Conservation (phyloP, 2,329 filamentous ascomycete species). For the Phialophora expanda region DNA sequence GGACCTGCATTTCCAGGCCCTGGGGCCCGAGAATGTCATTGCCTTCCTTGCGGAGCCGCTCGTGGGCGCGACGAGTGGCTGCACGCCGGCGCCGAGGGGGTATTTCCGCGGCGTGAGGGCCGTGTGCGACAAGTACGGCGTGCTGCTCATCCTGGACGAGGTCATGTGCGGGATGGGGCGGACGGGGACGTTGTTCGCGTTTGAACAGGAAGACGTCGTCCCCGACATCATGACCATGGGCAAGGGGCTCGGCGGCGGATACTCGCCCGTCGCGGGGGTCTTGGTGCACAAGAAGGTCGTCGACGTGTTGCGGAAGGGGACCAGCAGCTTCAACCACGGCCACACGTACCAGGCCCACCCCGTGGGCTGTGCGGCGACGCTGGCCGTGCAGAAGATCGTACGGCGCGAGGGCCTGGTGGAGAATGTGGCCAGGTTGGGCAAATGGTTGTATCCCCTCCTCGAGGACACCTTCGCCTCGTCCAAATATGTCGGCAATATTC, state of each 20-base stretch:
- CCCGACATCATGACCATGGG: slow-evolving; percentile 66
- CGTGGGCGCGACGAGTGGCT: slow-evolving; percentile 58
- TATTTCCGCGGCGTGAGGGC: slow-evolving; percentile 61
- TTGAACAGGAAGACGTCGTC: slow-evolving; percentile 46
- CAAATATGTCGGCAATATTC: slow-evolving; percentile 62
- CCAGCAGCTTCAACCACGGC: slow-evolving; percentile 60
- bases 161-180: slow-evolving; percentile 66
- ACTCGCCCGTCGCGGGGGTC: slow-evolving; percentile 60
- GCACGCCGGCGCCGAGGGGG: slow-evolving; percentile 56
- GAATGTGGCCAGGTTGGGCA: slow-evolving; percentile 46
- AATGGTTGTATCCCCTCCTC: slow-evolving; percentile 50
- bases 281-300: slow-evolving; percentile 58
- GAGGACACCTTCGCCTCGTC: slow-evolving; percentile 51
- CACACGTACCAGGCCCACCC: slow-evolving; percentile 65
- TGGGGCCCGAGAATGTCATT: slow-evolving; percentile 55
- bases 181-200: slow-evolving; percentile 47
- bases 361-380: slow-evolving; percentile 59
- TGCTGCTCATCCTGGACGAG: slow-evolving; percentile 74
- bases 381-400: slow-evolving; percentile 60
- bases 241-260: slow-evolving; percentile 65
- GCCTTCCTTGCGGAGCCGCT: slow-evolving; percentile 60
- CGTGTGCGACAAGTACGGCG: slow-evolving; percentile 67
- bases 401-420: slow-evolving; percentile 55
- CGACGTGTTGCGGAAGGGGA: slow-evolving; percentile 55
- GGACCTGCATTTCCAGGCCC: slow-evolving; percentile 53